A percentile compares a stretch with the other conserved stretches of the same genome.
Conservation (phyloP, 1,139 yeast genomes). For the Kurtzmaniella natalensis region DNA sequence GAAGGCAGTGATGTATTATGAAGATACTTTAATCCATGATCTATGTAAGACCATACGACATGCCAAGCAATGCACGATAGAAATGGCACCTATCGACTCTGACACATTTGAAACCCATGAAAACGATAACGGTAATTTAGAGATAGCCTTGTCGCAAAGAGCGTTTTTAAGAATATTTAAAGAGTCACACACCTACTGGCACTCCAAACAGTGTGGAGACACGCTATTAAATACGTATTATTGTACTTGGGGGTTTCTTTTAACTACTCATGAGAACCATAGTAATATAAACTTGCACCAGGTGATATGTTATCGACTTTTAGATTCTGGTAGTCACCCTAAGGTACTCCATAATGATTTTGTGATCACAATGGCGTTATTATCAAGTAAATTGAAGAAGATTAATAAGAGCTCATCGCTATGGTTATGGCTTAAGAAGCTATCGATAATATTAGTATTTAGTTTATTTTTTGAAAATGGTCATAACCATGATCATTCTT, state of each 20-base stretch:
- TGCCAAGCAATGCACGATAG: slow-evolving; percentile 11
- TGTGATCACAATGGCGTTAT: slow-evolving; percentile 26
- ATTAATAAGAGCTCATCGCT: slow-evolving; percentile 42
- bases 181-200: slow-evolving; percentile 33
- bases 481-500: not conserved
- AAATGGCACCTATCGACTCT: slow-evolving; percentile 16
- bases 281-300: slow-evolving; percentile 31
- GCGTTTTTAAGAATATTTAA: slow-evolving; percentile 29
- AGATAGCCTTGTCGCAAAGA: slow-evolving; percentile 32
- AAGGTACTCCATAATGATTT: slow-evolving; percentile 20
- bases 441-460: slow-evolving; percentile 17
- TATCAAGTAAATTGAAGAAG: slow-evolving; percentile 30
- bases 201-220: slow-evolving; percentile 7
- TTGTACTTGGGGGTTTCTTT: slow-evolving; percentile 31
- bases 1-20: slow-evolving; percentile 1
- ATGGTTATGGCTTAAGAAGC: slow-evolving; percentile 35
- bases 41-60: slow-evolving; percentile 1
- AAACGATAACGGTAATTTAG: slow-evolving; percentile 17
- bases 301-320: slow-evolving; percentile 15
- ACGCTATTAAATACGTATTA: slow-evolving; percentile 9
- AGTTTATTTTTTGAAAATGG: slow-evolving; percentile 4
- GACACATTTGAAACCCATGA: slow-evolving; percentile 10
- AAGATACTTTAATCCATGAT: slow-evolving; percentile 1
- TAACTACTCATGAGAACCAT: slow-evolving; percentile 42
- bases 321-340: slow-evolving; percentile 7